These are phyloP conservation scores for Cordyceps cicadae DNA, from an alignment of 2,329 filamentous ascomycete species.

Conservation along the genomic window DNA sequence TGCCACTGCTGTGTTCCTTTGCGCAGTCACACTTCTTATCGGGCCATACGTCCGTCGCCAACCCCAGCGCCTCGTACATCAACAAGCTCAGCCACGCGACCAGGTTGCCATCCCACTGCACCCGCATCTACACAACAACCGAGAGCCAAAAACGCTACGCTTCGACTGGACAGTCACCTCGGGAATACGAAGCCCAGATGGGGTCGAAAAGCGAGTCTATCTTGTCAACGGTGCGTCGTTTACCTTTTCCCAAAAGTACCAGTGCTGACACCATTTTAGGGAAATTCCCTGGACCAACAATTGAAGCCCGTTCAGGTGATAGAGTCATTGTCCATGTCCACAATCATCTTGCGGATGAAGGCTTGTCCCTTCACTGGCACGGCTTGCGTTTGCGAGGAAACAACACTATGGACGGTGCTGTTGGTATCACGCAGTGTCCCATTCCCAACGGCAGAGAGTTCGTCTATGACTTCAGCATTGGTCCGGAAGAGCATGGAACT, in stretches of 20 bases:
- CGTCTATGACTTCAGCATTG: constrained; percentile 42
- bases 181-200: constrained; percentile 7
- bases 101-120: constrained; percentile 8
- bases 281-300: constrained; percentile 31
- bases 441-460: constrained; percentile 27
- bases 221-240: constrained; percentile 12
- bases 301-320: constrained; percentile 46
- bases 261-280: background rate
- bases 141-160: background rate
- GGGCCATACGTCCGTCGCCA: background rate
- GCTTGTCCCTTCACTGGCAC: constrained; percentile 42
- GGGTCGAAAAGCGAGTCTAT: constrained; percentile 12
- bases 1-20: background rate
- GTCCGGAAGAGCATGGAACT: constrained; percentile 45
- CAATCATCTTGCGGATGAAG: constrained; percentile 49
- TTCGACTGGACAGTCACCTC: constrained; percentile 10
- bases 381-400: constrained; percentile 36
- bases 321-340: constrained; percentile 50
- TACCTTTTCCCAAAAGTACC: background rate
- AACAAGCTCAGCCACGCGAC: background rate
- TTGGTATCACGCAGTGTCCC: constrained; percentile 34
- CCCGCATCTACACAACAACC: background rate
- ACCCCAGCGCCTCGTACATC: background rate
- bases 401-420: constrained; percentile 39
- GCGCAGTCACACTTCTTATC: background rate